Evolutionary conservation across 371 early-diverging fungal species (phyloP), one percentile per base, ranked within the genome.

Genomic region (Gilbertella persicaria): DNA sequence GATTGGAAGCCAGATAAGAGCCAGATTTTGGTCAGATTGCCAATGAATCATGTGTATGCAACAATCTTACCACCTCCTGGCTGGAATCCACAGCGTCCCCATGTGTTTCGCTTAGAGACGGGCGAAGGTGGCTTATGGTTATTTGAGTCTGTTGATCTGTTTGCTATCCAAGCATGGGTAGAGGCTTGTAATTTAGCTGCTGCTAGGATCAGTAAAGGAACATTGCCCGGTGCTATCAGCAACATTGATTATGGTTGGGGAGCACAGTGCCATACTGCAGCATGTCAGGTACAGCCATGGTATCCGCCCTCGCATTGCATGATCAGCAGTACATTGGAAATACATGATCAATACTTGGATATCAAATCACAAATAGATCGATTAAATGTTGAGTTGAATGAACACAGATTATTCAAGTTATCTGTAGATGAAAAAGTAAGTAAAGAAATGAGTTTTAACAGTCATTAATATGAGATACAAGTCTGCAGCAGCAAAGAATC

Each of bases 171-270:
- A 12, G 61, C 59, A 2, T 72, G 73, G 73, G 64, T 64, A 0
- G 55, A 57, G 8, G 45, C 58, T 1, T 48, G 55, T 24, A 68
- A 72, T 39, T 38, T 53, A 1, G 53, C 66, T 20, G 66, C 69
- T 0, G 69, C 73, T 1, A 37, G 44, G 12, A 54, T 62, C 14
- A 69, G 66, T 30, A 69, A 69, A 36, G 61, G 60, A 23, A 50
- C 69, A 5, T 35, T 69, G 16, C 50, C 35, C 14, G 73, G 69
- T 21, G 73, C 64, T 0, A 45, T 72, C 12, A 50, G 58, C n/a
- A 72, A 69, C 16, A 42, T 69, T 37, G 69, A 72, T 28, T 72
- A 69, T 45, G 73, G 73, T 0, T 72, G 73, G 73, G 48, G 56
- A 0, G 24, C 56, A 13, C 26, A 43, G 36, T 41, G 45, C 36